A percentile compares a stretch with the other conserved stretches of the same genome.
Conservation (phyloP, 768 basidiomycete species). For the Amanita pallidorosea region DNA sequence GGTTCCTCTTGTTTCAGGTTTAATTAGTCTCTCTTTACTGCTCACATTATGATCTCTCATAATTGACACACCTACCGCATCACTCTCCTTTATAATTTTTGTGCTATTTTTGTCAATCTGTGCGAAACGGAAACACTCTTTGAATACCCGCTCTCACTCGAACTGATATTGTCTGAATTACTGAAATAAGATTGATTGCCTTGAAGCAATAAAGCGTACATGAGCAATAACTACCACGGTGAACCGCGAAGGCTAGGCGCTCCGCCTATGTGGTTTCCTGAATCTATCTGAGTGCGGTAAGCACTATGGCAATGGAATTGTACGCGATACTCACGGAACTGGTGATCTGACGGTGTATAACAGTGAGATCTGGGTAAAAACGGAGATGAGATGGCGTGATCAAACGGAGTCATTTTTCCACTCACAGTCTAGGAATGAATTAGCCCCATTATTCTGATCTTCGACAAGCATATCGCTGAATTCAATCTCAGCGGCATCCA, state of each 20-base stretch:
- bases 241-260: slow-evolving; percentile 25
- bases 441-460: slow-evolving; percentile 92
- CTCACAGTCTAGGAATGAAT: slow-evolving; percentile 87
- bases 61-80: slow-evolving; percentile 3
- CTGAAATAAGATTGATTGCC: neutral
- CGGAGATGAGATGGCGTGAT: slow-evolving; percentile 5
- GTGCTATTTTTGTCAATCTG: slow-evolving; percentile 8
- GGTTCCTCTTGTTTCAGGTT: slow-evolving; percentile 3
- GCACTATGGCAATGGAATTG: neutral
- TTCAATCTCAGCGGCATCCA: slow-evolving; percentile 89
- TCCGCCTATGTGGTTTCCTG: slow-evolving; percentile 29
- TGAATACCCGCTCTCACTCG: neutral
- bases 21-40: slow-evolving; percentile 3
- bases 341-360: slow-evolving; percentile 39
- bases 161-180: slow-evolving; percentile 26
- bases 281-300: slow-evolving; percentile 19
- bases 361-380: slow-evolving; percentile 28
- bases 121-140: slow-evolving; percentile 4
- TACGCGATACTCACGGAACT: slow-evolving; percentile 25
- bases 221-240: slow-evolving; percentile 24
- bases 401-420: slow-evolving; percentile 8
- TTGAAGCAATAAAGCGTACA: neutral
- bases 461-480: slow-evolving; percentile 97
- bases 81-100: slow-evolving; percentile 5
- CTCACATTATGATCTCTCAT: slow-evolving; percentile 2